Evolutionary conservation across 2,329 filamentous ascomycete species (phyloP).

Genomic region (Cladosporium austrohemisphaericum): DNA sequence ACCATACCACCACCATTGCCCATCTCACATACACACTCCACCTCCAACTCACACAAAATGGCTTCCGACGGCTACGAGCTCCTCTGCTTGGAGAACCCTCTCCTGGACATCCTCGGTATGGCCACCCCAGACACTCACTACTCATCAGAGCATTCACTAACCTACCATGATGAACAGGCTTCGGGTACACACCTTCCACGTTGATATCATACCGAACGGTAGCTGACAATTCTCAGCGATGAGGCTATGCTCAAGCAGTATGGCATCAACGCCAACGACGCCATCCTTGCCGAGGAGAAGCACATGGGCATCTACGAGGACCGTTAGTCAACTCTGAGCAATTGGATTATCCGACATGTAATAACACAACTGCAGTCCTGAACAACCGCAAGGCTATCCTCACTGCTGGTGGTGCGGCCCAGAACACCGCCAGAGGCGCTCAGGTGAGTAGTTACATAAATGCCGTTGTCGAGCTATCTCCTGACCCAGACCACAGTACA

Average conservation of each 20-base stretch:
- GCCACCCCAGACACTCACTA: neutral
- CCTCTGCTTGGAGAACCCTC: constrained; percentile 92
- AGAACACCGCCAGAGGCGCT: constrained; percentile 94
- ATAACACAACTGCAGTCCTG: constrained; percentile 41
- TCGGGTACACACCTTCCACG: neutral
- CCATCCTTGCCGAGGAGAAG: constrained; percentile 91
- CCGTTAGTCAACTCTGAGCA: constrained; percentile 41
- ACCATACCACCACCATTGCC: neutral
- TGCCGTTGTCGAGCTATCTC: too few species aligned
- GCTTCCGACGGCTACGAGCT: constrained; percentile 67
- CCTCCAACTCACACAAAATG: constrained; percentile 14
- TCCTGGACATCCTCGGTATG: constrained; percentile 88
- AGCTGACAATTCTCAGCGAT: constrained; percentile 54
- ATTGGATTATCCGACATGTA: neutral
- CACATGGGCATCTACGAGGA: constrained; percentile 90
- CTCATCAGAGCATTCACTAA: constrained; percentile 7
- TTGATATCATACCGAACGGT: neutral
- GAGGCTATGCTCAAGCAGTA: constrained; percentile 88
- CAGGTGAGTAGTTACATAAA: constrained; percentile 51
- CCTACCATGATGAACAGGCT: constrained; percentile 12
- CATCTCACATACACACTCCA: neutral
- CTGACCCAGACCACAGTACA: constrained; percentile 57
- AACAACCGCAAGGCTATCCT: constrained; percentile 90
- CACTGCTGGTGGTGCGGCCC: constrained; percentile 91
- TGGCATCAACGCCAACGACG: constrained; percentile 89